Evolutionary conservation across 805 yeast species (phyloP), one percentile per base, ranked within the genome.

Genomic region (Sugiyamaella smithiae): DNA sequence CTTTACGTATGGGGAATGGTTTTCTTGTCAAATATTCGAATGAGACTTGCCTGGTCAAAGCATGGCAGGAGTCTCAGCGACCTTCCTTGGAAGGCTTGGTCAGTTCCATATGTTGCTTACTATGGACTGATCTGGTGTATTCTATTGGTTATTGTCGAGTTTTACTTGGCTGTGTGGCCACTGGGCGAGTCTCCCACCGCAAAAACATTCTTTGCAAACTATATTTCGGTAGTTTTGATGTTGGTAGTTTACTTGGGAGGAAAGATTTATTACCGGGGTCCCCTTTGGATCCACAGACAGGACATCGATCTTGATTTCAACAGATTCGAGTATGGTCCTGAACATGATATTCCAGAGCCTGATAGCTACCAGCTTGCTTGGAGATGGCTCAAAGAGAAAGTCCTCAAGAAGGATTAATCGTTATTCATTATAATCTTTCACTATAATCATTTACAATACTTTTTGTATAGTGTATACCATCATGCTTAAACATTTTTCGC

Each of bases 1-100:
- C 71, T 85, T 48, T 64, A 84, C 57, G 82, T 87, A 41, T 85
- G 91, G 93, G 72, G 82, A 40, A 77, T 85, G 45, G 83, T 85
- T 57, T 67, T 83, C 52, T 71, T 82, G 51, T 80, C 87, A 25
- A 85, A 82, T 66, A 70, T 85, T 45, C 74, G 76, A 56, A 84
- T 85, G 67, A 84, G 84, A 82, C 64, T 70, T 33, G 81, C 82
- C 29, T 68, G 86, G 57, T 77, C 75, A 57, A 60, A 68, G 19
- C 77, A 88, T 64, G 81, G 81, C 43, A 81, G 85, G 46, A 69
- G 81, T 22, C 71, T 95, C 59, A 80, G 81, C 56, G 74, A 76
- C 11, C 71, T 87, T 49, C 93, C 95, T 9, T 87, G 45, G 45
- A 43, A 20, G n/a, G 23, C 48, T 14, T 32, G 31, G 25, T 14